phyloP scores from a whole-genome alignment of 192 early-diverging fungal species.

The Umbelopsis vinacea region DNA sequence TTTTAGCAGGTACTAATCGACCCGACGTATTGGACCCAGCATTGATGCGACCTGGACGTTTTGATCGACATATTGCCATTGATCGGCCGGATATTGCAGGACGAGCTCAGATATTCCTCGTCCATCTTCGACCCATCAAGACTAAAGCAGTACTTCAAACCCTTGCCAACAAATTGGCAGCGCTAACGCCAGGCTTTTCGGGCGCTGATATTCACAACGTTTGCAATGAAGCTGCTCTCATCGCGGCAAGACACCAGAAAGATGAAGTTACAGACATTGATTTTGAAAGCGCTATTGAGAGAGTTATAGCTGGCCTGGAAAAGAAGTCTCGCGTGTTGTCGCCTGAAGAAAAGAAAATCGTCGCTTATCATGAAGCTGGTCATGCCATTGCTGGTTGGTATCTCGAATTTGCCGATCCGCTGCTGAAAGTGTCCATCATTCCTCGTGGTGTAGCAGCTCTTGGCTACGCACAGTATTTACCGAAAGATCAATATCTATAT shows the following conservation, averaged over 20 bases:
- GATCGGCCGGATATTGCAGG: constrained; percentile 98
- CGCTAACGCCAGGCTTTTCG: constrained; percentile 97
- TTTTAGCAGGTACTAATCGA: constrained; percentile 97
- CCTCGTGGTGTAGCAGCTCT: constrained; percentile 94
- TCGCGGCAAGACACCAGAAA: constrained; percentile 88
- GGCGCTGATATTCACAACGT: constrained; percentile 99
- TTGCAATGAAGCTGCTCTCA: constrained; percentile 98
- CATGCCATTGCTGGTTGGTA: constrained; percentile 99
- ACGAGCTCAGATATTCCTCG: constrained; percentile 93
- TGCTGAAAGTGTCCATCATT: constrained; percentile 98
- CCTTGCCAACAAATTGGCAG: constrained; percentile 86
- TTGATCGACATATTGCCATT: constrained; percentile 97
- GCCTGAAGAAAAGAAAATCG: constrained; percentile 98
- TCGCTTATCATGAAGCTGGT: constrained; percentile 99
- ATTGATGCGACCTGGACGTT: constrained; percentile 95
- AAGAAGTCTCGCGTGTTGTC: constrained; percentile 95
- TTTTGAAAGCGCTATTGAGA: constrained; percentile 98
- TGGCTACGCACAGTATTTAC: constrained; percentile 99
- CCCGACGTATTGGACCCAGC: constrained; percentile 97
- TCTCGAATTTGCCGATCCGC: constrained; percentile 91
- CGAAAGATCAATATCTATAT: constrained; percentile 96
- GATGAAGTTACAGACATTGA: constrained; percentile 81
- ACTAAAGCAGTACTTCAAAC: constrained; percentile 81
- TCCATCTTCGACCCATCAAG: constrained; percentile 92
- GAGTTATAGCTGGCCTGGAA: constrained; percentile 97